Evolutionary conservation across 225 moss, liverwort and hornwort genomes (phyloP).

Genomic region (Polytrichum commune): DNA sequence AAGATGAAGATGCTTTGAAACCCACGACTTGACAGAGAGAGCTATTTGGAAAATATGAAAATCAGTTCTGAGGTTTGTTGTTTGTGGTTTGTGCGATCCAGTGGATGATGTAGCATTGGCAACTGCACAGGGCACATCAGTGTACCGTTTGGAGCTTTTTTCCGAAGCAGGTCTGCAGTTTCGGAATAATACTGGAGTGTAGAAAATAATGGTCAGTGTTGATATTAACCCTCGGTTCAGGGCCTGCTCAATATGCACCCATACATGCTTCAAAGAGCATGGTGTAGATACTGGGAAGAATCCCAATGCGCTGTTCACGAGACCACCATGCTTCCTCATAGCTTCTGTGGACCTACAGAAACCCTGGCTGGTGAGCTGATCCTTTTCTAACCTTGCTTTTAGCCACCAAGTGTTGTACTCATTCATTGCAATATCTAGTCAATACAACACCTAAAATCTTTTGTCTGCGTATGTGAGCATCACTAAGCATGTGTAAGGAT

Average conservation of each 20-base stretch:
- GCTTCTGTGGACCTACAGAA: conserved; percentile 19
- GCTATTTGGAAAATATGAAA: too few relatives aligned
- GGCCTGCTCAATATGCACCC: conserved; percentile 27
- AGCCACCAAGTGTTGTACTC: not conserved
- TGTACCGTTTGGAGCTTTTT: not conserved
- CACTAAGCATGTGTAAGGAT: too few relatives aligned
- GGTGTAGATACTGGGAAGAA: conserved; percentile 10
- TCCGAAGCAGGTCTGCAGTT: not conserved
- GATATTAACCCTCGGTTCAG: conserved; percentile 12
- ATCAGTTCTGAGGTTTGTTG: not conserved
- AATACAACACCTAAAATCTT: not conserved
- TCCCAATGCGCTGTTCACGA: conserved; percentile 3
- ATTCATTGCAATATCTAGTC: not conserved
- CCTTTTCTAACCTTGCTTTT: not conserved
- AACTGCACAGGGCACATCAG: not conserved
- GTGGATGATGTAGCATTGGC: not conserved
- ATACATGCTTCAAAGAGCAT: conserved; percentile 31
- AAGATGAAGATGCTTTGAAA: too few relatives aligned
- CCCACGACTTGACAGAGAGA: too few relatives aligned
- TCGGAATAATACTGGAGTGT: not conserved
- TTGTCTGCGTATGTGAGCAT: not conserved
- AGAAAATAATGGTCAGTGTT: conserved; percentile 22
- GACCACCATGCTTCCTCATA: conserved; percentile 44
- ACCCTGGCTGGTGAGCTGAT: conserved; percentile 33
- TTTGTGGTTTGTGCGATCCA: not conserved